Conservation (phyloP, 345 rosid genomes). For the Eucalyptus caleyi region DNA sequence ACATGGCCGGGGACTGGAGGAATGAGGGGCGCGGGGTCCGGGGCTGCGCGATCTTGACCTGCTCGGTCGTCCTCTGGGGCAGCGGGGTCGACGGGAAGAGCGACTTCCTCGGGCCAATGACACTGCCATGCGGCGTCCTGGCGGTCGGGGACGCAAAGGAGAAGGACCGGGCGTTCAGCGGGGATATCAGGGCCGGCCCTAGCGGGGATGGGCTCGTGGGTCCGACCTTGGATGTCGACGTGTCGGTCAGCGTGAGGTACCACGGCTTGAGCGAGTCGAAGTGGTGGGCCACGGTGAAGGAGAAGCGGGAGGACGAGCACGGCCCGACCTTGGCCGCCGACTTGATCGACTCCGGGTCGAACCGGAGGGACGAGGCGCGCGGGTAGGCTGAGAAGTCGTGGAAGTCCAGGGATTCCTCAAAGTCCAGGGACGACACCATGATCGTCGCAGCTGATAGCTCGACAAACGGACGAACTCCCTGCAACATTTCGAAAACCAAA, state of each 20-base stretch:
- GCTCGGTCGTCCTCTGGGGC: constrained; percentile 36
- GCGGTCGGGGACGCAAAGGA: constrained; percentile 84
- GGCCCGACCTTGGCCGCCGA: constrained; percentile 72
- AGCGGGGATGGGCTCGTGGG: constrained; percentile 19
- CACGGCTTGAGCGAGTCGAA: constrained; percentile 90
- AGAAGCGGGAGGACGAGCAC: constrained; percentile 79
- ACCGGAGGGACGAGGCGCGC: constrained; percentile 67
- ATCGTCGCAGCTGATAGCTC: constrained; percentile 61
- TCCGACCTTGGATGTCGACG: constrained; percentile 37
- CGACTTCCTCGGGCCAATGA: constrained; percentile 19
- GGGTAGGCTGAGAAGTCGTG: constrained; percentile 55
- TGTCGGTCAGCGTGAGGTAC: constrained; percentile 69
- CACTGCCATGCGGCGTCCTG: constrained; percentile 30
- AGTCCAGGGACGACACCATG: constrained; percentile 64
- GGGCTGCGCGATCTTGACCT: background rate
- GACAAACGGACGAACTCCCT: constrained; percentile 92
- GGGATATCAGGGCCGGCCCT: constrained; percentile 56
- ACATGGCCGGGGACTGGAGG: constrained; percentile 83
- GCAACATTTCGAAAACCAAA: background rate
- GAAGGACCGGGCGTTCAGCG: constrained; percentile 50
- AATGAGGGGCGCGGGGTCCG: constrained; percentile 78
- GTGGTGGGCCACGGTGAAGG: constrained; percentile 83
- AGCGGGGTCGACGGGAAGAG: constrained; percentile 74
- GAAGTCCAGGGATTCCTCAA: constrained; percentile 52
- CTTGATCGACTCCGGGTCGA: constrained; percentile 39